Percentiles rank a stretch among this genome's conserved stretches.
These are phyloP conservation scores for Yamadazyma phyllophila DNA, from an alignment of 805 yeast species.

Conservation along the genomic window DNA sequence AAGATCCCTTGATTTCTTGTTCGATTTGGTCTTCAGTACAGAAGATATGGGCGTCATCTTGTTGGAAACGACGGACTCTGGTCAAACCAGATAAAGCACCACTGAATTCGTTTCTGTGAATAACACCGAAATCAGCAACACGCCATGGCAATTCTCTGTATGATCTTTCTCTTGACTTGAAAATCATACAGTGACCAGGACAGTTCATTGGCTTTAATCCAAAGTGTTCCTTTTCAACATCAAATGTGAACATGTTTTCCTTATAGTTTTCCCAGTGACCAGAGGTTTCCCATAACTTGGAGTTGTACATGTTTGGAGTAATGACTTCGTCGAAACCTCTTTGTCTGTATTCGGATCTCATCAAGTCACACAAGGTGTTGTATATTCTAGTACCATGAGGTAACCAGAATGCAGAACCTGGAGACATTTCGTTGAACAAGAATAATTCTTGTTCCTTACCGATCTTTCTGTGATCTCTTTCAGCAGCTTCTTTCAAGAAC, in stretches of 20 bases:
- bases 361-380: conserved; percentile 75
- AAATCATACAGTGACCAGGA: conserved; percentile 91
- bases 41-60: conserved; percentile 98
- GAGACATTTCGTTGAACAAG: conserved; percentile 93
- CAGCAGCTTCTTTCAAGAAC: conserved; percentile 92
- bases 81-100: conserved; percentile 92
- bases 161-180: conserved; percentile 89
- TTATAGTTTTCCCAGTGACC: conserved; percentile 99
- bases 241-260: conserved; percentile 96
- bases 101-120: conserved; percentile 93
- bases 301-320: conserved; percentile 97
- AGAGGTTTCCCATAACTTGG: conserved; percentile 97
- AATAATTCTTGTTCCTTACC: conserved; percentile 97
- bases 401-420: conserved; percentile 98
- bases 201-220: conserved; percentile 96
- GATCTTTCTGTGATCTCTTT: conserved; percentile 93
- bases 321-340: conserved; percentile 98
- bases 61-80: conserved; percentile 98
- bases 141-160: conserved; percentile 98
- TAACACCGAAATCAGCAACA: conserved; percentile 96
- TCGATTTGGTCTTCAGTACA: conserved; percentile 91
- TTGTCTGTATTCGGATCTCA: conserved; percentile 81
- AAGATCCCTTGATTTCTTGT: conserved; percentile 75
- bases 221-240: conserved; percentile 91
- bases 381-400: conserved; percentile 99